These are phyloP conservation scores for Aspergillus tubingensis DNA, from an alignment of 2,329 filamentous ascomycete species.

Conservation along the genomic window DNA sequence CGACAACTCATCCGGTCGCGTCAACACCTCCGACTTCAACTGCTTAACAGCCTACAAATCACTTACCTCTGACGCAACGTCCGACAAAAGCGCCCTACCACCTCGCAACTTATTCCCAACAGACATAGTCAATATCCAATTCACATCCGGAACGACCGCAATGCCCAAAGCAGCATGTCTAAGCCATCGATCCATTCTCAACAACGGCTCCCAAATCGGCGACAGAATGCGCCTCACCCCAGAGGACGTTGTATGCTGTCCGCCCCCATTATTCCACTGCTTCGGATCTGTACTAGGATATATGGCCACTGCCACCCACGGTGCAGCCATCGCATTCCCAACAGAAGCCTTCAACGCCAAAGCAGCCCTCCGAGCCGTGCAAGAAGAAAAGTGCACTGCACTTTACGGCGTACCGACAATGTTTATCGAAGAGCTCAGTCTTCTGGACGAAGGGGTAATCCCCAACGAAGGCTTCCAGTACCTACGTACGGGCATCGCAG, in stretches of 20 bases:
- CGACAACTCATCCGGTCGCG: conserved; percentile 68
- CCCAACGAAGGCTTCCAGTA: conserved; percentile 59
- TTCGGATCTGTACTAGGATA: conserved; percentile 92
- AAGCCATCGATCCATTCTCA: conserved; percentile 81
- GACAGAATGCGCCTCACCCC: conserved; percentile 78
- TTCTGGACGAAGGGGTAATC: conserved; percentile 60
- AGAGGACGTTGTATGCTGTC: conserved; percentile 68
- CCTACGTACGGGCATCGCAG: conserved; percentile 86
- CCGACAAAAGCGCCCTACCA: conserved; percentile 45
- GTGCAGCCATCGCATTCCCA: conserved; percentile 80
- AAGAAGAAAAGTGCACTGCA: conserved; percentile 64
- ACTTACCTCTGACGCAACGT: conserved; percentile 46
- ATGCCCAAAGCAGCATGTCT: conserved; percentile 90
- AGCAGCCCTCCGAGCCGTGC: conserved; percentile 66
- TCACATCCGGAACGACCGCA: conserved; percentile 93
- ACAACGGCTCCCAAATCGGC: conserved; percentile 86
- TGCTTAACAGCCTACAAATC: conserved; percentile 52
- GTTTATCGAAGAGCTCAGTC: conserved; percentile 85
- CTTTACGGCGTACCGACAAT: conserved; percentile 93
- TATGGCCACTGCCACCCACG: conserved; percentile 86
- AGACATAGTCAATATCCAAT: conserved; percentile 92
- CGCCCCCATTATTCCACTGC: conserved; percentile 65
- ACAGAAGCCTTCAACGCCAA: conserved; percentile 81
- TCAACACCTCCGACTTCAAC: conserved; percentile 48
- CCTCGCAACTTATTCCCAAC: conserved; percentile 54